These are phyloP conservation scores for Pythium brachiatum DNA, from an alignment of 352 stramenopile species.

Conservation along the genomic window DNA sequence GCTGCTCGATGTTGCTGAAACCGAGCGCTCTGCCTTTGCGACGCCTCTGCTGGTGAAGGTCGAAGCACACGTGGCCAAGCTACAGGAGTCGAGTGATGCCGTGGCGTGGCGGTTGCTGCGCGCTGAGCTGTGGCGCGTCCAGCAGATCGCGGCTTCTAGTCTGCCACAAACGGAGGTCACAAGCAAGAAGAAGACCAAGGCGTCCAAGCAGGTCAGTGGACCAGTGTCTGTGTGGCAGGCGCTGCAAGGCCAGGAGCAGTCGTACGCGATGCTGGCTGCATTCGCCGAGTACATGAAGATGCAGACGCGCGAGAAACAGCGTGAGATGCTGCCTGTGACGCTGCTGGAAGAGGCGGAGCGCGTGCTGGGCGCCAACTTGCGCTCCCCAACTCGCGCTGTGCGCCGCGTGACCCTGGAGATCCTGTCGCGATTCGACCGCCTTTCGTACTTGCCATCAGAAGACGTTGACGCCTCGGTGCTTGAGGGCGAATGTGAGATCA, in stretches of 20 bases:
- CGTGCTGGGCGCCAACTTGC: conserved; percentile 55
- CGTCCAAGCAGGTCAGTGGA: not conserved
- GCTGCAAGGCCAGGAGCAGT: conserved; percentile 42
- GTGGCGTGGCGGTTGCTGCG: conserved; percentile 29
- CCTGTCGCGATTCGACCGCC: conserved; percentile 46
- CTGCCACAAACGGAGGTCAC: conserved; percentile 21
- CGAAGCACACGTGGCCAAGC: conserved; percentile 26
- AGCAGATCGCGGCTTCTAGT: conserved; percentile 46
- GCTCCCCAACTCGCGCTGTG: conserved; percentile 61
- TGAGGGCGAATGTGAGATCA: conserved; percentile 60
- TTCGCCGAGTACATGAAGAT: conserved; percentile 64
- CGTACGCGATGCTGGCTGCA: conserved; percentile 58
- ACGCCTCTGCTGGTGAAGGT: conserved; percentile 36
- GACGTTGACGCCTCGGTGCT: conserved; percentile 42
- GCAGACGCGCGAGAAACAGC: conserved; percentile 44
- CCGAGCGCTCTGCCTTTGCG: conserved; percentile 43
- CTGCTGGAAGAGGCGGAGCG: conserved; percentile 34
- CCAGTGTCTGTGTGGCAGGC: conserved; percentile 26
- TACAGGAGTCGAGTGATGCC: conserved; percentile 1
- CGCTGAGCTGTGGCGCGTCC: conserved; percentile 69
- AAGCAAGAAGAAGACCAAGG: conserved; percentile 23
- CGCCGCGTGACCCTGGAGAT: conserved; percentile 72
- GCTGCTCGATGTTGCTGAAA: conserved; percentile 39
- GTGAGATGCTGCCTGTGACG: conserved; percentile 39
- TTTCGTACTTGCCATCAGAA: conserved; percentile 33